Percentiles rank a stretch among this genome's conserved stretches.
Conservation (phyloP, 2,329 filamentous ascomycete genomes). For the Alternaria solani region DNA sequence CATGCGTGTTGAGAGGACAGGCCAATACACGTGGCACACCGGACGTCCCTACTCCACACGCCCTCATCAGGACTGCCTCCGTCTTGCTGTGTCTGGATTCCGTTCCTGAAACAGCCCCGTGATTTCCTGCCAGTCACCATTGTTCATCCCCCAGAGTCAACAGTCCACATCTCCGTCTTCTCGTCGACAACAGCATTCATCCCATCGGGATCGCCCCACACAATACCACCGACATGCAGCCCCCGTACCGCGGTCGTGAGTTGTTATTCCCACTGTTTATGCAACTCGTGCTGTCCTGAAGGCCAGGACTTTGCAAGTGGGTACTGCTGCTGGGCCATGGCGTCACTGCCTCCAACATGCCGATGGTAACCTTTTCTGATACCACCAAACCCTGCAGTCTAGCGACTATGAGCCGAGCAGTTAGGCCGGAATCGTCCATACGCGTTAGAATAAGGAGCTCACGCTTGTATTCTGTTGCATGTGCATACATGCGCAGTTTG, state of each 20-base stretch:
- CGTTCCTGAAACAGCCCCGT: conserved; percentile 9
- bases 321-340: conserved; percentile 3
- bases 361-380: conserved; percentile 11
- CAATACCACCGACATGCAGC: conserved; percentile 25
- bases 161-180: conserved; percentile 45
- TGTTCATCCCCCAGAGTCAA: conserved; percentile 51
- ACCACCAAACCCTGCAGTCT: conserved; percentile 8
- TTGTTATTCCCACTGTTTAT: conserved; percentile 13
- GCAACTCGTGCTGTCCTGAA: conserved; percentile 6
- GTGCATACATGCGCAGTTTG: neutral
- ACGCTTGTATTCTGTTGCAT: conserved; percentile 15
- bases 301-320: conserved; percentile 4
- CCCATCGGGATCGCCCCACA: conserved; percentile 30
- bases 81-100: conserved; percentile 2
- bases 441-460: conserved; percentile 7
- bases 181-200: conserved; percentile 50
- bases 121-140: conserved; percentile 31
- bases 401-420: conserved; percentile 5
- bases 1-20: neutral
- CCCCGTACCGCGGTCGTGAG: conserved; percentile 11
- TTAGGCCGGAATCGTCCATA: conserved; percentile 6
- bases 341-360: conserved; percentile 10
- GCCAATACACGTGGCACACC: neutral
- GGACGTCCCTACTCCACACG: neutral
- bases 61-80: neutral